Evolutionary conservation across 2,329 filamentous ascomycete species (phyloP), one percentile per base, ranked within the genome.

Genomic region (Periconia digitata): DNA sequence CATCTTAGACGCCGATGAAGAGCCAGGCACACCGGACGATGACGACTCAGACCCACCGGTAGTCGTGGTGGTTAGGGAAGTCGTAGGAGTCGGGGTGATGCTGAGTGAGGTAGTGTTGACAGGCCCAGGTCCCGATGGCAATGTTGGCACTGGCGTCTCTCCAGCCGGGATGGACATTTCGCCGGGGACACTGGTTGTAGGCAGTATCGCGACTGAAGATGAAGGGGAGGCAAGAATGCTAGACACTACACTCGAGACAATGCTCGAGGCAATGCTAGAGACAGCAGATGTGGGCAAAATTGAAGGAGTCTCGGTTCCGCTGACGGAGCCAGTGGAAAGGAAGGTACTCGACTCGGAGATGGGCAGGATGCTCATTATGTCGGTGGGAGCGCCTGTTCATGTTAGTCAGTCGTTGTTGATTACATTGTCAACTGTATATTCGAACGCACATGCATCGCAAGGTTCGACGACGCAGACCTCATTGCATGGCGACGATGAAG

Each of bases 381-480:
- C 44, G 16, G 36, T 44, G 6, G 39, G 40, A 5, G 46, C 23
- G 40, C 47, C 49, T 47, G 29, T 40, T 20, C 13, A 21, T 27
- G 38, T 53, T 47, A 53, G 50, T 17, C 10, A 7, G 10, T 18
- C 15, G n/a, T 16, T 22, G 3, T 17, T 44, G 16, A 15, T 4
- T 7, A 16, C n/a, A n/a, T n/a, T n/a, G n/a, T n/a, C n/a, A n/a
- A n/a, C n/a, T 8, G n/a, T 2, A 12, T 32, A 23, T 37, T 10
- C 54, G 50, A 8, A 15, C 56, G 45, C 56, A 66, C 63, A 66
- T 55, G 56, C 52, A n/a, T 51, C 43, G 51, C 62, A 66, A 8
- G 64, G 60, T 39, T 58, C 51, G 49, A 59, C 49, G 3, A 66
- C 39, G 58, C 64, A 68, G 32, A 58, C 55, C 49, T 60, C 58